Conservation (phyloP, 2,329 filamentous ascomycete species). For the Ophiostoma himal-ulmi region DNA sequence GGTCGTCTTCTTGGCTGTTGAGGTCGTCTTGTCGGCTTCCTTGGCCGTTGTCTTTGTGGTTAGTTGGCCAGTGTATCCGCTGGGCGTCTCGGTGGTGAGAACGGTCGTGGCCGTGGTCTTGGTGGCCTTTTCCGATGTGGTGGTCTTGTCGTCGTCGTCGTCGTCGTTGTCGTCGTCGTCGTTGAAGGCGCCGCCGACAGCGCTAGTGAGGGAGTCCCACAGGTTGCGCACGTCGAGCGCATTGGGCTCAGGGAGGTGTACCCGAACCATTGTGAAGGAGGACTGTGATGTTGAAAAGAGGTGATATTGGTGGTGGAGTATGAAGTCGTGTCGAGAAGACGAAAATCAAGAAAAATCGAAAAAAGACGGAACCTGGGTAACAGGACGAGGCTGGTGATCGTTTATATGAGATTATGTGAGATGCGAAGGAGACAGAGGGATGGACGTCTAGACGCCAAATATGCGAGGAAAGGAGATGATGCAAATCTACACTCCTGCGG, state of each 20-base stretch:
- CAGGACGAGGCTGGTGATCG: slow-evolving; percentile 14
- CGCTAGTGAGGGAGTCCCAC: slow-evolving; percentile 25
- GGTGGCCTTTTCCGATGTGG: slow-evolving; percentile 8
- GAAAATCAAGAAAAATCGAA: slow-evolving; percentile 3
- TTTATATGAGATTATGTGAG: background rate
- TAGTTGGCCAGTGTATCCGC: slow-evolving; percentile 13
- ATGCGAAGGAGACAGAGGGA: background rate
- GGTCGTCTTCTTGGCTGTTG: slow-evolving; percentile 12
- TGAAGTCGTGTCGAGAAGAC: slow-evolving; percentile 1
- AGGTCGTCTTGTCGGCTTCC: slow-evolving; percentile 17
- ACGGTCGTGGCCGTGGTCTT: slow-evolving; percentile 17
- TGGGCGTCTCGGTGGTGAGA: slow-evolving; percentile 12
- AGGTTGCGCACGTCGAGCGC: slow-evolving; percentile 13
- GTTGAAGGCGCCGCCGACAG: slow-evolving; percentile 24
- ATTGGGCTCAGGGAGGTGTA: slow-evolving; percentile 12
- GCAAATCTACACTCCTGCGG: slow-evolving; percentile 3
- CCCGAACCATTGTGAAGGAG: background rate
- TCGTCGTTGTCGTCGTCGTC: background rate
- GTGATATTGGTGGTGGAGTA: slow-evolving; percentile 9
- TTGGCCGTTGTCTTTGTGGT: slow-evolving; percentile 18
- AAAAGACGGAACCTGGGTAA: background rate
- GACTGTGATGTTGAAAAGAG: background rate
- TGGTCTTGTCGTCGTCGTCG: slow-evolving; percentile 11
- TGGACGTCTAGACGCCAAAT: background rate
- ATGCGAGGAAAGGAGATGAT: background rate